Evolutionary conservation across 1,139 yeast species (phyloP).

Genomic region (Lodderomyces elongisporus): DNA sequence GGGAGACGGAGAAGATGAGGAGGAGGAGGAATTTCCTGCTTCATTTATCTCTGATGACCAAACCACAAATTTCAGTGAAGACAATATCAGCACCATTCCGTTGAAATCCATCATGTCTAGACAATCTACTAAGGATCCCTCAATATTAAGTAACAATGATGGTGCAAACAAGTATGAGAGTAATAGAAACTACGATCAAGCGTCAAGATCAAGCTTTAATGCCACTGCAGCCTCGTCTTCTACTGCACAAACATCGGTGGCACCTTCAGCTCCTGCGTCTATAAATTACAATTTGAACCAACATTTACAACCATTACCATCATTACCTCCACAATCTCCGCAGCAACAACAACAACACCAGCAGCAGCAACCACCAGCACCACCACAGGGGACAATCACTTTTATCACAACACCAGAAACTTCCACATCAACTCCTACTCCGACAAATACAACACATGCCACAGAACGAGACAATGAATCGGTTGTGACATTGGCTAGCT

Average conservation of each 20-base stretch:
- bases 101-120: constrained; percentile 46
- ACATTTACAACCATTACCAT: constrained; percentile 11
- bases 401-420: constrained; percentile 7
- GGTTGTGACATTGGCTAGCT: constrained; percentile 51
- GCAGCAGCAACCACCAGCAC: constrained; percentile 3
- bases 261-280: constrained; percentile 28
- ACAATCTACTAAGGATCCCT: constrained; percentile 44
- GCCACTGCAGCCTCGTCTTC: constrained; percentile 32
- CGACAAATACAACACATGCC: constrained; percentile 1
- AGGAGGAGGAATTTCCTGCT: not conserved
- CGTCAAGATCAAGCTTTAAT: constrained; percentile 21
- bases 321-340: constrained; percentile 6
- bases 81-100: constrained; percentile 46
- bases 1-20: not conserved
- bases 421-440: constrained; percentile 2
- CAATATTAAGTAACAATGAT: constrained; percentile 29
- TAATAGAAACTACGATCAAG: constrained; percentile 31
- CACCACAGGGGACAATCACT: constrained; percentile 3
- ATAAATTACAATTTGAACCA: constrained; percentile 8
- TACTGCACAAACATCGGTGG: constrained; percentile 52
- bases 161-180: no score
- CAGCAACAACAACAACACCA: constrained; percentile 4
- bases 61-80: constrained; percentile 13
- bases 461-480: constrained; percentile 46
- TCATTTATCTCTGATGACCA: constrained; percentile 1